Evolutionary conservation across 371 early-diverging fungal species (phyloP).

Genomic region (Mortierella sp.): DNA sequence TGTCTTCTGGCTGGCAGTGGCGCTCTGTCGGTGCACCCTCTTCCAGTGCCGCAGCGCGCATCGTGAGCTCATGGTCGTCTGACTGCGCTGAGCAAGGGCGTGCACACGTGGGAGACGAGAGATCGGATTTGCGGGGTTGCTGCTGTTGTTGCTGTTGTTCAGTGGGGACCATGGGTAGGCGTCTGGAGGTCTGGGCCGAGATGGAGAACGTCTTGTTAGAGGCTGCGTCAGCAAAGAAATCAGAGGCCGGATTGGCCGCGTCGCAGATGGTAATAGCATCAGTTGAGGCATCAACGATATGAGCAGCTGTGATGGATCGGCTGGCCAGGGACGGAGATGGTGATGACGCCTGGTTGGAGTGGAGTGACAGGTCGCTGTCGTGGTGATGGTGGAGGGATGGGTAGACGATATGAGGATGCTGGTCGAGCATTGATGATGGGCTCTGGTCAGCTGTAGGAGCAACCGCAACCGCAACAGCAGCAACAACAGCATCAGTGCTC

Average conservation of each 20-base stretch:
- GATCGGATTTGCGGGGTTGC: background rate
- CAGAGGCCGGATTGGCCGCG: background rate
- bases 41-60: too few species aligned
- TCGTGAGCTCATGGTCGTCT: background rate
- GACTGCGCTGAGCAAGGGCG: slow-evolving; percentile 23
- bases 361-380: background rate
- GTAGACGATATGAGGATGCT: slow-evolving; percentile 30
- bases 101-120: slow-evolving; percentile 9
- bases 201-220: background rate
- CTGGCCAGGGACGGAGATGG: too few species aligned
- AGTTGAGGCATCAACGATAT: too few species aligned
- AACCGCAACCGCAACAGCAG: background rate
- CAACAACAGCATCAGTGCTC: background rate
- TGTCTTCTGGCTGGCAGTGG: too few species aligned
- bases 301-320: too few species aligned
- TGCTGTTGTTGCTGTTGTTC: background rate
- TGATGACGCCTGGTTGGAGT: background rate
- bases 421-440: slow-evolving; percentile 16
- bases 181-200: too few species aligned
- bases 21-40: too few species aligned
- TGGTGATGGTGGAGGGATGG: slow-evolving; percentile 4
- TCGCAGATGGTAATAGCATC: too few species aligned
- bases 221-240: background rate
- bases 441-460: background rate
- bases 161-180: background rate